Conservation (phyloP, 768 basidiomycete species). For the Asterophora lycoperdoides region DNA sequence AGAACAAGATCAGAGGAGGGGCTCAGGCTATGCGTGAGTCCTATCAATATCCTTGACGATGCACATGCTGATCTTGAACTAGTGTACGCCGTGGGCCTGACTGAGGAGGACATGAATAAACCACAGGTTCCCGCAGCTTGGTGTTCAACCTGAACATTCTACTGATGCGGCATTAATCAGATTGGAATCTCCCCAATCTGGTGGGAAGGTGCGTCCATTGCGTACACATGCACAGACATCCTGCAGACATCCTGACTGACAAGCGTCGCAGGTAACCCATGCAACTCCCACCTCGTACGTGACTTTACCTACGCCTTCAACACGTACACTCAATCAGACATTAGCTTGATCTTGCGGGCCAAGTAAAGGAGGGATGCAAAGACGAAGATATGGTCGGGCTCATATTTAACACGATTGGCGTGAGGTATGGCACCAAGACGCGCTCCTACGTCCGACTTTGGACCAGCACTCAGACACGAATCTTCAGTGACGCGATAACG, state of each 20-base stretch:
- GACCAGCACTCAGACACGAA: not conserved
- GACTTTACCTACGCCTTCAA: not conserved
- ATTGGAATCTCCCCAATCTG: constrained; percentile 86
- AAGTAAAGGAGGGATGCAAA: constrained; percentile 79
- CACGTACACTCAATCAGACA: not conserved
- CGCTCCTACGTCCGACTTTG: not conserved
- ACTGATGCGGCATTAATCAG: constrained; percentile 31
- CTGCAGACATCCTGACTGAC: not conserved
- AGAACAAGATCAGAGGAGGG: constrained; percentile 70
- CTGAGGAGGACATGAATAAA: constrained; percentile 78
- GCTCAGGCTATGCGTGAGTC: constrained; percentile 83
- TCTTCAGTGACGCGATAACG: constrained; percentile 73
- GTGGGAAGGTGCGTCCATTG: constrained; percentile 72
- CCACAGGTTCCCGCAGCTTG: constrained; percentile 56
- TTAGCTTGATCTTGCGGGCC: constrained; percentile 73
- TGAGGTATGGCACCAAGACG: constrained; percentile 55
- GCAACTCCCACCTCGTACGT: constrained; percentile 73
- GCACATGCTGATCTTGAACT: not conserved
- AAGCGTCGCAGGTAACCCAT: constrained; percentile 65
- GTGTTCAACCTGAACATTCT: not conserved
- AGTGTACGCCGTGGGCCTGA: constrained; percentile 80
- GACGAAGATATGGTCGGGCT: constrained; percentile 79
- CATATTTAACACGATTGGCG: constrained; percentile 81
- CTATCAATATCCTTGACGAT: not conserved
- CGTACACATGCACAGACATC: too few relatives aligned